Evolutionary conservation across 2,329 filamentous ascomycete genomes (phyloP).

Genomic region (Diaporthe sp.): DNA sequence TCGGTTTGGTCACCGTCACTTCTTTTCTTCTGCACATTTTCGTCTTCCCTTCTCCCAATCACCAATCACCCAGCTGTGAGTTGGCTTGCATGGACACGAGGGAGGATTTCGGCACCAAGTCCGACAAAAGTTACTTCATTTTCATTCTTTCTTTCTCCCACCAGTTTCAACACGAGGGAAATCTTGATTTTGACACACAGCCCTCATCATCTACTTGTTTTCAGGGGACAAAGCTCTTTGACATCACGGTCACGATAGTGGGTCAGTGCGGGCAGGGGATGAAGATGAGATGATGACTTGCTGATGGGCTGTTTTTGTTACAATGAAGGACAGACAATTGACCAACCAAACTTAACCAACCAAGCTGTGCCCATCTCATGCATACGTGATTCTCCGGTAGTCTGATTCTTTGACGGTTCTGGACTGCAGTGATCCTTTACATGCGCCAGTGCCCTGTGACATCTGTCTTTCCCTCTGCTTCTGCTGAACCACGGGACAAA

Average conservation of each 20-base stretch:
- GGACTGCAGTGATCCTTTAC: neutral
- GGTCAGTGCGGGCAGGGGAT: neutral
- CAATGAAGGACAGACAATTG: slow-evolving; percentile 7
- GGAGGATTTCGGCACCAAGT: slow-evolving; percentile 13
- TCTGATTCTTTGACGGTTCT: neutral
- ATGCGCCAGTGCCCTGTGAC: neutral
- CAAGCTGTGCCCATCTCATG: neutral
- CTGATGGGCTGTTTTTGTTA: slow-evolving; percentile 11
- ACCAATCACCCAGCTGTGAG: slow-evolving; percentile 16
- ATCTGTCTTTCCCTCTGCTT: neutral
- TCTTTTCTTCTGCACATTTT: slow-evolving; percentile 1
- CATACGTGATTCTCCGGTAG: neutral
- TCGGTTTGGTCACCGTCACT: slow-evolving; percentile 4
- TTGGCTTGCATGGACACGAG: slow-evolving; percentile 18
- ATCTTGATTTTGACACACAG: slow-evolving; percentile 20
- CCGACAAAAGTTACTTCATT: slow-evolving; percentile 22
- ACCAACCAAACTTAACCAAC: slow-evolving; percentile 16
- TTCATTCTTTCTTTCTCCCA: slow-evolving; percentile 1
- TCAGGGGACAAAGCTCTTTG: neutral
- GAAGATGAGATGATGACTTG: neutral
- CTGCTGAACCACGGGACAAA: too few species aligned
- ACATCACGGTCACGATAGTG: neutral
- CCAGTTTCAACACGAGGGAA: neutral
- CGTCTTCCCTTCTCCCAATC: neutral
- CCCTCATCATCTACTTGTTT: slow-evolving; percentile 20